These are phyloP conservation scores for Monosporascus sp. DNA, from an alignment of 2,329 filamentous ascomycete genomes.

Conservation along the genomic window DNA sequence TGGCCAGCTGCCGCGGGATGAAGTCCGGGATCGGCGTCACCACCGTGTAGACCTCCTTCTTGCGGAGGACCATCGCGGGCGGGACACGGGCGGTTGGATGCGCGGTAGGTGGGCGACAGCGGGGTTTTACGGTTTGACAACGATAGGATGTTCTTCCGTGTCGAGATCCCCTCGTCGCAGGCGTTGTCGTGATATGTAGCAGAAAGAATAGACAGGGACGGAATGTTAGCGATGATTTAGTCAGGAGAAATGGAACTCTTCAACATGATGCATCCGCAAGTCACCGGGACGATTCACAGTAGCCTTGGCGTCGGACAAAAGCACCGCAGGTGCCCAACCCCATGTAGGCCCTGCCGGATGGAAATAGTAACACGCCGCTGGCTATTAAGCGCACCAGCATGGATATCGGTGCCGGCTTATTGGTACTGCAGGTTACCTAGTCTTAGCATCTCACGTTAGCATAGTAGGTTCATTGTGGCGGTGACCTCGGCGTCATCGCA, in stretches of 20 bases:
- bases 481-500: too few species aligned
- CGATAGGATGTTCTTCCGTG: not conserved
- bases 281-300: too few species aligned
- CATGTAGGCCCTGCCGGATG: not conserved
- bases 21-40: constrained; percentile 65
- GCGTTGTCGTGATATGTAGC: too few species aligned
- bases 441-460: too few species aligned
- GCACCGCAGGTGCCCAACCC: not conserved
- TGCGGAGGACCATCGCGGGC: constrained; percentile 44
- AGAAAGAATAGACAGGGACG: too few species aligned
- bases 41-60: constrained; percentile 61
- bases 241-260: too few species aligned
- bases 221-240: too few species aligned
- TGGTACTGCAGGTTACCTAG: too few species aligned
- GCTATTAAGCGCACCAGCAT: not conserved
- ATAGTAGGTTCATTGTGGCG: too few species aligned
- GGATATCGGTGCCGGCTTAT: too few species aligned
- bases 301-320: not conserved
- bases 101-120: not conserved
- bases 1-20: constrained; percentile 65
- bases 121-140: not conserved
- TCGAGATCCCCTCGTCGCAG: too few species aligned
- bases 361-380: not conserved
- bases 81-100: not conserved
- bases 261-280: too few species aligned